Evolutionary conservation across 768 basidiomycete species (phyloP).

Genomic region (Filobasidium wieringae): DNA sequence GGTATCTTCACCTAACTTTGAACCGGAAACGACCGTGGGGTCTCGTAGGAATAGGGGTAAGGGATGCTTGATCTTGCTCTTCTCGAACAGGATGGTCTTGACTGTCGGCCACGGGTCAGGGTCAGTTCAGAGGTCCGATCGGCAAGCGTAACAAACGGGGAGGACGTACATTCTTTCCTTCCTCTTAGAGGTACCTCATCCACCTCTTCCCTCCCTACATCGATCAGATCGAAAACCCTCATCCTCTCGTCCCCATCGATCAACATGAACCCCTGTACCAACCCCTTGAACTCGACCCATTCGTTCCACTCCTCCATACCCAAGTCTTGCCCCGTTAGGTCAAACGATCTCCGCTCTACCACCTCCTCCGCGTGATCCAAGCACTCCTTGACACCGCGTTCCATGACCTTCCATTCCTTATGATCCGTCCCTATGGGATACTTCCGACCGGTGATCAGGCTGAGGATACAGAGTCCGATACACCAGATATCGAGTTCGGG

Average conservation of each 20-base stretch:
- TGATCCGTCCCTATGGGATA: conserved; percentile 42
- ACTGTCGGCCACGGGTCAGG: too few relatives aligned
- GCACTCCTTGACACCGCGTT: conserved; percentile 34
- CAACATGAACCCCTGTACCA: conserved; percentile 36
- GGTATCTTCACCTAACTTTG: too few relatives aligned
- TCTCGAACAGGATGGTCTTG: conserved; percentile 41
- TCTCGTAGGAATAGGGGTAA: conserved; percentile 23
- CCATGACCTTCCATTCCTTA: conserved; percentile 31
- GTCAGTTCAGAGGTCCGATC: too few relatives aligned
- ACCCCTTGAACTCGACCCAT: conserved; percentile 27
- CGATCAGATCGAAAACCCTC: conserved; percentile 29
- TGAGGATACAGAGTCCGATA: conserved; percentile 40
- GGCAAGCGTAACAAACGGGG: too few relatives aligned
- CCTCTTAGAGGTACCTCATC: too few relatives aligned
- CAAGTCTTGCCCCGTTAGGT: conserved; percentile 3
- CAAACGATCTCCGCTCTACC: conserved; percentile 17
- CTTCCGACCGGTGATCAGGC: conserved; percentile 34
- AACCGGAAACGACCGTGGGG: too few relatives aligned
- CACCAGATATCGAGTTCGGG: conserved; percentile 45
- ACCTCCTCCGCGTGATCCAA: conserved; percentile 33
- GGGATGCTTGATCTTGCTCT: conserved; percentile 34
- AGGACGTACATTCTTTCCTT: too few relatives aligned
- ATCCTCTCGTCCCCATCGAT: conserved; percentile 38
- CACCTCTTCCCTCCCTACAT: conserved; percentile 32
- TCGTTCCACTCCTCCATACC: conserved; percentile 22